phyloP scores from a whole-genome alignment of 768 basidiomycete species.

The Termitomyces sp. region DNA sequence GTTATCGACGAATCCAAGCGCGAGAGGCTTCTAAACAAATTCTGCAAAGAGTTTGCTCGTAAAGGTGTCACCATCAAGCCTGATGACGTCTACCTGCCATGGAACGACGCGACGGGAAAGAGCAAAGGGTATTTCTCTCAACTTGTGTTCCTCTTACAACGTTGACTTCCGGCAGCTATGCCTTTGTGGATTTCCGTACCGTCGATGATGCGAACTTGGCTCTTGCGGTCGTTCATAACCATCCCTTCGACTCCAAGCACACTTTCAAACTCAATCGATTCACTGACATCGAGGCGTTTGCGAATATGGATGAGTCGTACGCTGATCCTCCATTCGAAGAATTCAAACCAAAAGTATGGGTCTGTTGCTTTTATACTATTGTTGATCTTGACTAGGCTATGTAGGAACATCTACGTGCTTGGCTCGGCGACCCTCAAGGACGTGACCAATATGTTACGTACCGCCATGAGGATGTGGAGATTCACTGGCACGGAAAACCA shows the following conservation, averaged over 20 bases:
- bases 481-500: slow-evolving; percentile 91
- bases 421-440: slow-evolving; percentile 89
- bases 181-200: slow-evolving; percentile 77
- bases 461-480: slow-evolving; percentile 84
- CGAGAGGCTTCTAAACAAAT: slow-evolving; percentile 75
- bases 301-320: slow-evolving; percentile 73
- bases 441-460: slow-evolving; percentile 97
- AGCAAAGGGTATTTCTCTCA: slow-evolving; percentile 80
- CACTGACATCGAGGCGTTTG: slow-evolving; percentile 83
- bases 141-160: background rate
- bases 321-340: slow-evolving; percentile 70
- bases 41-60: slow-evolving; percentile 80
- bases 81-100: slow-evolving; percentile 83
- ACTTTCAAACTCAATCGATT: slow-evolving; percentile 84
- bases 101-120: slow-evolving; percentile 77
- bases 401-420: slow-evolving; percentile 93
- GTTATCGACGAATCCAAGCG: slow-evolving; percentile 74
- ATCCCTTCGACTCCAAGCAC: slow-evolving; percentile 86
- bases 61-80: slow-evolving; percentile 75
- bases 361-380: background rate
- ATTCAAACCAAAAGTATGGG: slow-evolving; percentile 66
- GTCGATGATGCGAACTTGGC: slow-evolving; percentile 70
- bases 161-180: slow-evolving; percentile 47
- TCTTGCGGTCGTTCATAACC: slow-evolving; percentile 63
- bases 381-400: slow-evolving; percentile 2